Evolutionary conservation across 257 asterid genomes (phyloP), one percentile per base, ranked within the genome.

Genomic region (Capsicum chinense): DNA sequence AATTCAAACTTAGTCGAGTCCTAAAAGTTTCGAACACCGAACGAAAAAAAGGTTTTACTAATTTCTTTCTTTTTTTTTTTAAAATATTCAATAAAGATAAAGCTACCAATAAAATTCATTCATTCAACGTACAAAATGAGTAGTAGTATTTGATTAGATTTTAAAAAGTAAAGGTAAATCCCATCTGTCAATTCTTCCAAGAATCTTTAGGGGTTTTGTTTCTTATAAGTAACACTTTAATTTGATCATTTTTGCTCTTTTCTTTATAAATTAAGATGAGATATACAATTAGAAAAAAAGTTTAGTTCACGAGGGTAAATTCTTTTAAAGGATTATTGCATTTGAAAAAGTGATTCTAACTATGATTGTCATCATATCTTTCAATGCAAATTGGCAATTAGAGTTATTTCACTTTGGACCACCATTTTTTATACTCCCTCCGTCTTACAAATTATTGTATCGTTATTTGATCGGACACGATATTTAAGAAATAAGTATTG

Each of bases 151-250:
- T 76, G 63, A 52, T 26, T 52, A 21, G 59, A 26, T 57, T 76
- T 76, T 1, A 35, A 76, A 15, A 76, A 52, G 48, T 52, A 21
- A 54, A 26, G 63, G 26, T 7, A 14, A 71, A 76, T 76, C 81
- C 63, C 81, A 50, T 76, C 48, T 76, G 64, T 52, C 48, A 76
- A 52, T 52, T 48, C 26, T 76, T 48, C 81, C 63, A 21, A 76
- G 81, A 76, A 76, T 52, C 81, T 52, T 76, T 76, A 26, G 64
- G 48, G 80, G 21, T 14, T 54, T 15, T 26, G 64, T 52, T 52
- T 7, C 81, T 54, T 76, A 13, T 26, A 76, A 14, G 63, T 52
- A 52, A 13, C 14, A 50, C 42, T 73, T 11, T 26, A 26, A 26
- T 26, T 26, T 47, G 59, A 7, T 11, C 60, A 39, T n/a, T 39